Evolutionary conservation across 345 rosid species (phyloP).

Genomic region (Pistacia integerrima): DNA sequence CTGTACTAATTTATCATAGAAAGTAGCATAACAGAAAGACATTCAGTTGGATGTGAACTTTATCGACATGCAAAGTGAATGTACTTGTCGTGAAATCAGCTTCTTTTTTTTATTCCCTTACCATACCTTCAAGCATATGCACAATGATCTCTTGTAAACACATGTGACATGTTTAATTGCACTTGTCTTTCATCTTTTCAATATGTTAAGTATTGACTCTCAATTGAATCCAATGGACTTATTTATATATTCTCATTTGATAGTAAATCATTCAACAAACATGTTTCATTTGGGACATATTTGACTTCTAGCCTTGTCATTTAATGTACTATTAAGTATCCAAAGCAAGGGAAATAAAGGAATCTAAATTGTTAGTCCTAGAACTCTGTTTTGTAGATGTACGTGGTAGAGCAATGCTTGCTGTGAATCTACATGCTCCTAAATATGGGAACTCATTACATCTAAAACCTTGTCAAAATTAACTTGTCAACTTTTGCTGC

Average conservation of each 20-base stretch:
- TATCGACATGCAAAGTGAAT: not conserved
- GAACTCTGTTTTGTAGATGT: not conserved
- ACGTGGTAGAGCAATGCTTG: not conserved
- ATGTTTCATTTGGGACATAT: not conserved
- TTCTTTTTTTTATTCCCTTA: not conserved
- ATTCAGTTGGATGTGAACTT: not conserved
- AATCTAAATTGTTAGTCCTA: not conserved
- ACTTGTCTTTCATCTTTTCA: not conserved
- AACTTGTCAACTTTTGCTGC: not conserved
- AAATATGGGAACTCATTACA: not conserved
- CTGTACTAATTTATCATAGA: not conserved
- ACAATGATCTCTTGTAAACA: not conserved
- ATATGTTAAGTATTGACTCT: not conserved
- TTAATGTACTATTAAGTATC: not conserved
- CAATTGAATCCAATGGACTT: not conserved
- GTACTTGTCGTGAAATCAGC: not conserved
- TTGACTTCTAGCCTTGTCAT: not conserved
- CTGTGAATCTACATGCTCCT: not conserved
- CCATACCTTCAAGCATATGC: not conserved
- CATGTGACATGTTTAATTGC: not conserved
- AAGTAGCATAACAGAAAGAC: not conserved
- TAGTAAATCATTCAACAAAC: not conserved
- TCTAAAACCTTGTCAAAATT: not conserved
- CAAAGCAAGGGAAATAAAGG: not conserved
- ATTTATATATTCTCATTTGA: not conserved